Evolutionary conservation across 1,284 basidiomycete species (phyloP).

Genomic region (Sporisorium scitamineum): DNA sequence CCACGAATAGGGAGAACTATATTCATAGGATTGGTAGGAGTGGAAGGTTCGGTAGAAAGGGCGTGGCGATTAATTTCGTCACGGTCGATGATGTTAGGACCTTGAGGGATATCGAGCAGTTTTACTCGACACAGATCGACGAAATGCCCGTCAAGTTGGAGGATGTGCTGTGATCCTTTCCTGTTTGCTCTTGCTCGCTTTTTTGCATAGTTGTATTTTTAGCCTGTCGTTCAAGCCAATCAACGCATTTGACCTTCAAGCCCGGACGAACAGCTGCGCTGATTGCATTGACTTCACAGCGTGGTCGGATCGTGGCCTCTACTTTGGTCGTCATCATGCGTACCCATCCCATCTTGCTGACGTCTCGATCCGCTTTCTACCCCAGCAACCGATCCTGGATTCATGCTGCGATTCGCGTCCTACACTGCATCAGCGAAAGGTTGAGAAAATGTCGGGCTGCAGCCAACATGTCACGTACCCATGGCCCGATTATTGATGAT

Average conservation of each 20-base stretch:
- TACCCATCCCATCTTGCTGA: no score
- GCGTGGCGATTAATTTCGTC: conserved; percentile 74
- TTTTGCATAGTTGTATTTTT: conserved; percentile 20
- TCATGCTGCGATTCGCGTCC: no score
- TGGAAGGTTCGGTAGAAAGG: conserved; percentile 93
- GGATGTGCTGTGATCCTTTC: conserved; percentile 56
- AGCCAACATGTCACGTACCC: no score
- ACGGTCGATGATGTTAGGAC: conserved; percentile 77
- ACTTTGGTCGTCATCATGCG: no score
- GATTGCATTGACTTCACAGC: no score
- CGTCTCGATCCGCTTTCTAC: no score
- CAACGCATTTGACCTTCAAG: not conserved
- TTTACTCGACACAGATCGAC: conserved; percentile 66
- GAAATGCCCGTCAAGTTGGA: conserved; percentile 70
- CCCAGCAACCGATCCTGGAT: no score
- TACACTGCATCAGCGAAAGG: no score
- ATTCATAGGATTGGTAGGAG: conserved; percentile 97
- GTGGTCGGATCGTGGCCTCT: no score
- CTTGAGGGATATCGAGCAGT: conserved; percentile 66
- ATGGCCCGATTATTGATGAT: no score
- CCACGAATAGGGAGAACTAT: conserved; percentile 83
- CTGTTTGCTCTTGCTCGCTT: not conserved
- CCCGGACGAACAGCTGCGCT: no score
- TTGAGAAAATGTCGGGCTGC: no score
- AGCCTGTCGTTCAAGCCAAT: not conserved